Percentiles rank a stretch among this genome's conserved stretches.
Evolutionary conservation across 2,329 filamentous ascomycete species (phyloP).

Genomic region (Xylaria sp.): DNA sequence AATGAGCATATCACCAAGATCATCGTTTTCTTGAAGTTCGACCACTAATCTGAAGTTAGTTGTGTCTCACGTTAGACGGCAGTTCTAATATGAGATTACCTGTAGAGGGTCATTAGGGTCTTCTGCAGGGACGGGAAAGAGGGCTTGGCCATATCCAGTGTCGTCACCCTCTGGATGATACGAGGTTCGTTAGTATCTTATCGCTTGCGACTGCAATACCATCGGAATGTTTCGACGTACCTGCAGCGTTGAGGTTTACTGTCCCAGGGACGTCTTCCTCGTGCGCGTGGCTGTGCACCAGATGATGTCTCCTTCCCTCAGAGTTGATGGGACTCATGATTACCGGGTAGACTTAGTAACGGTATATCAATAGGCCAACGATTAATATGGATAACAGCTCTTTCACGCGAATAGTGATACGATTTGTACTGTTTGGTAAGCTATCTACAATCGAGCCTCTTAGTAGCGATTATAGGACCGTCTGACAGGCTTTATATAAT

Average conservation of each 20-base stretch:
- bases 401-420: not conserved
- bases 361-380: not conserved
- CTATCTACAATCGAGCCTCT: not conserved
- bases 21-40: conserved; percentile 60
- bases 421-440: not conserved
- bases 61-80: not conserved
- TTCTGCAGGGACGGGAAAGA: conserved; percentile 39
- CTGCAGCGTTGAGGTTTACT: conserved; percentile 36
- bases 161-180: conserved; percentile 37
- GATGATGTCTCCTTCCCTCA: conserved; percentile 26
- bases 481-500: conserved; percentile 13
- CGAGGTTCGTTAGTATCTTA: conserved; percentile 1
- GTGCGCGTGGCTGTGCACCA: conserved; percentile 41
- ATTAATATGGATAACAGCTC: not conserved
- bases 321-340: conserved; percentile 27
- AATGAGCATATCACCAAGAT: conserved; percentile 61
- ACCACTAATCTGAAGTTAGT: conserved; percentile 51
- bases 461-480: not conserved
- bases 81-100: conserved; percentile 20
- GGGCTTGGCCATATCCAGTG: conserved; percentile 37
- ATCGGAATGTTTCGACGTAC: conserved; percentile 27
- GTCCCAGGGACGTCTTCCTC: conserved; percentile 39
- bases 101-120: conserved; percentile 41
- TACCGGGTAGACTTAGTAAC: not conserved
- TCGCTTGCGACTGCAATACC: not conserved